phyloP scores from a whole-genome alignment of 2,329 filamentous ascomycete species.

The Eutypella sp. region DNA sequence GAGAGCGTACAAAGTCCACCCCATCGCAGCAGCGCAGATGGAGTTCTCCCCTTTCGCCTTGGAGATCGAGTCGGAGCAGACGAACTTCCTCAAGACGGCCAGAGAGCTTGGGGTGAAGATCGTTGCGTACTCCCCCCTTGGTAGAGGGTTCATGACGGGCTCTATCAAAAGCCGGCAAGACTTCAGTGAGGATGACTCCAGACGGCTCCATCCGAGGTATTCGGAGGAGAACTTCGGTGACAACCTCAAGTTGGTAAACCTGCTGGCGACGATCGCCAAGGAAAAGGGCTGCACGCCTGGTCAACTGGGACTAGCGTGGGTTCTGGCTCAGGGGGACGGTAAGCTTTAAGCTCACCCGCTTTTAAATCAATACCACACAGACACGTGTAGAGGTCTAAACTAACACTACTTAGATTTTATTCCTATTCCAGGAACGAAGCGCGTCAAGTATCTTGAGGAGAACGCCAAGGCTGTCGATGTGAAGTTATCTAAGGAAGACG shows the following conservation, averaged over 20 bases:
- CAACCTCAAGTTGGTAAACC: slow-evolving; percentile 34
- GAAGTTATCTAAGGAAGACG: slow-evolving; percentile 30
- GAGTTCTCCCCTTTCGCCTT: not conserved
- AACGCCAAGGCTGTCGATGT: slow-evolving; percentile 29
- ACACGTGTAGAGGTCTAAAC: slow-evolving; percentile 24
- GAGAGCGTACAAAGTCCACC: not conserved
- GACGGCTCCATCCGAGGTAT: slow-evolving; percentile 36
- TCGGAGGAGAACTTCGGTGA: slow-evolving; percentile 43
- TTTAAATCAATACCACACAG: too few species aligned
- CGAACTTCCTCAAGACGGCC: not conserved
- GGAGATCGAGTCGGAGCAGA: not conserved
- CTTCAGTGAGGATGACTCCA: slow-evolving; percentile 36
- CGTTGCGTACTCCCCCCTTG: slow-evolving; percentile 52
- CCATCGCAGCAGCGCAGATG: not conserved
- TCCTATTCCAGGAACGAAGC: slow-evolving; percentile 31
- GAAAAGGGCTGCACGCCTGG: slow-evolving; percentile 37
- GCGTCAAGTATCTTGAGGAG: slow-evolving; percentile 26
- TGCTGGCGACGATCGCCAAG: slow-evolving; percentile 20
- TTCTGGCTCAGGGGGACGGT: slow-evolving; percentile 41
- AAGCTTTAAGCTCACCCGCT: too few species aligned
- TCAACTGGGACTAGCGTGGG: slow-evolving; percentile 52
- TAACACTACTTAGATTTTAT: slow-evolving; percentile 58
- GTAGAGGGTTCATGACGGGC: slow-evolving; percentile 49
- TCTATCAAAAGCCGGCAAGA: slow-evolving; percentile 38
- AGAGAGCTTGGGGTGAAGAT: slow-evolving; percentile 49